Evolutionary conservation across 352 stramenopile species (phyloP), one percentile per base, ranked within the genome.

Genomic region (Thalassiosira mediterranea): DNA sequence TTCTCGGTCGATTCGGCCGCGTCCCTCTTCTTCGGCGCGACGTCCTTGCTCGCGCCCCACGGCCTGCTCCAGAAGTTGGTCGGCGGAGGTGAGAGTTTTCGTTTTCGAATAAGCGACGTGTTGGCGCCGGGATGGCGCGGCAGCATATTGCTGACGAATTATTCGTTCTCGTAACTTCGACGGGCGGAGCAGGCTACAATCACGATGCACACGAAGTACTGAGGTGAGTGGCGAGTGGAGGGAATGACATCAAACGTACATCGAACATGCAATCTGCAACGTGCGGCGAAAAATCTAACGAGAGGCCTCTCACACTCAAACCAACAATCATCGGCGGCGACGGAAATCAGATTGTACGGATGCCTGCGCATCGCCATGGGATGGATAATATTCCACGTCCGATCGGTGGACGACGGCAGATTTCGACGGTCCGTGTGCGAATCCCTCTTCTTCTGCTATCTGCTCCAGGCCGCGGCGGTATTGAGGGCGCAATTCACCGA

Each of bases 311-410:
- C n/a, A n/a, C n/a, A n/a, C n/a, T n/a, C n/a, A n/a, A n/a, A n/a
- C n/a, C n/a, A 57, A 21, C 13, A 17, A 28, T 38, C 25, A 11
- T 57, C 17, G n/a, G 11, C 15, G 29, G 10, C 40, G 19, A n/a
- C n/a, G n/a, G n/a, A n/a, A n/a, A n/a, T n/a, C n/a, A 92, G 86
- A 46, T 66, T 92, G 19, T 92, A 92, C 61, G 87, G 79, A 3
- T 92, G 87, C 61, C 47, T 92, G 19, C 76, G 84, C 19, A 64
- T 92, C 19, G 84, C 87, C 26, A 76, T 86, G 38, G 87, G 87
- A 19, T 91, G 80, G 79, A 92, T 92, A 59, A 67, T 90, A 17
- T 91, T 86, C 70, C 60, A 91, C 65, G 62, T 86, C 11, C 47
- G 87, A 38, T 48, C 53, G 29, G 84, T 92, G 15, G 87, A 92